phyloP scores from a whole-genome alignment of 768 basidiomycete genomes.

The Kwoniella heveanensis region DNA sequence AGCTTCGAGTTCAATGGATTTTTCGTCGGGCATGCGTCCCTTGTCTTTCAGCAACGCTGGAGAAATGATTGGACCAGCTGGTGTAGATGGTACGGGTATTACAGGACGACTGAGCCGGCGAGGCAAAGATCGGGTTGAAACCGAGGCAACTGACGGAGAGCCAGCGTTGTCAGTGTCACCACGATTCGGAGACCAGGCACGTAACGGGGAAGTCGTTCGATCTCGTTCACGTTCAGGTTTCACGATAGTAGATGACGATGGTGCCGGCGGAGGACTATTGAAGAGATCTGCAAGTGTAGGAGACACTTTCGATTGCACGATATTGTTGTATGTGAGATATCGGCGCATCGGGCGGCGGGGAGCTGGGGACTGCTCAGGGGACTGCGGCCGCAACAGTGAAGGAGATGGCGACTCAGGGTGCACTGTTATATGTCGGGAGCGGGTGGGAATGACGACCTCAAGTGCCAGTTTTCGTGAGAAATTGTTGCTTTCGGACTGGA shows the following conservation, averaged over 20 bases:
- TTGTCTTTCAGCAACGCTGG: slow-evolving; percentile 25
- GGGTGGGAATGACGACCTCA: slow-evolving; percentile 21
- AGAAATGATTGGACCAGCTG: too few species aligned
- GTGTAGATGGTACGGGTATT: too few species aligned
- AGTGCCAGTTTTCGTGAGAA: neutral
- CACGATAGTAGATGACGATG: neutral
- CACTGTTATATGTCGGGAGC: slow-evolving; percentile 3
- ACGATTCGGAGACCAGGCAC: too few species aligned
- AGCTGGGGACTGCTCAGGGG: neutral
- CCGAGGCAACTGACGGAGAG: too few species aligned
- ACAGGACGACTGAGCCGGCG: too few species aligned
- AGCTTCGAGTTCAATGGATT: neutral
- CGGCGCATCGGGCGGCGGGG: neutral
- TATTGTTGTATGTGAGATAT: neutral
- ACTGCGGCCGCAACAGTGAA: neutral
- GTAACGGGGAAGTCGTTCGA: too few species aligned
- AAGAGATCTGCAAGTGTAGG: slow-evolving; percentile 14
- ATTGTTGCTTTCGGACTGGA: neutral
- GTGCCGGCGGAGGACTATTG: slow-evolving; percentile 11
- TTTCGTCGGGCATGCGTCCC: slow-evolving; percentile 27
- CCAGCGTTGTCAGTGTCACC: too few species aligned
- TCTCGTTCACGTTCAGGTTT: too few species aligned
- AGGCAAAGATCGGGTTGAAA: too few species aligned
- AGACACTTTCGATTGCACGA: neutral
- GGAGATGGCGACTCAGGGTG: neutral